Evolutionary conservation across 129 eudicot genomes (phyloP).

Genomic region (Flaveria linearis): DNA sequence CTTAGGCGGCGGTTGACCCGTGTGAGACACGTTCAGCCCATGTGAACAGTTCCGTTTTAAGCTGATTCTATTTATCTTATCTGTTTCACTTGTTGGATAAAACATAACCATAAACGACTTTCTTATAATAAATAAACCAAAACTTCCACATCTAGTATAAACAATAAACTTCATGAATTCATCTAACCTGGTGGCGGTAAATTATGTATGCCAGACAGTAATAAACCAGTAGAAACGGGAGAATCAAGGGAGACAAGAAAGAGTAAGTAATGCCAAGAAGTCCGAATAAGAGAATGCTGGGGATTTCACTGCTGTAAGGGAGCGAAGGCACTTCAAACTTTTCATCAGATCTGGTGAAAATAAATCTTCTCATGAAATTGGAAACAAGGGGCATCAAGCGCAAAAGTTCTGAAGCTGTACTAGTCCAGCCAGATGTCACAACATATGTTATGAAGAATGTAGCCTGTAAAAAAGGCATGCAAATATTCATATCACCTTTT

Average conservation of each 20-base stretch:
- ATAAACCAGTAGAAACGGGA: constrained; percentile 85
- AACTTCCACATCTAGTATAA: constrained; percentile 11
- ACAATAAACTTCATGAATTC: constrained; percentile 13
- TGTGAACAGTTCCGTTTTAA: background rate
- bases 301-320: constrained; percentile 74
- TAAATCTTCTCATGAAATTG: constrained; percentile 39
- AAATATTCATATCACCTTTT: constrained; percentile 18
- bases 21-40: background rate
- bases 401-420: constrained; percentile 69
- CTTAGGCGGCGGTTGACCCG: background rate
- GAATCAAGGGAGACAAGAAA: constrained; percentile 78
- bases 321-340: constrained; percentile 66
- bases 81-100: background rate
- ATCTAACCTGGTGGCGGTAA: constrained; percentile 85
- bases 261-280: constrained; percentile 94
- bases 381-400: constrained; percentile 46
- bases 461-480: constrained; percentile 50
- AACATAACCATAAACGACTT: background rate
- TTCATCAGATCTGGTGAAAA: constrained; percentile 46
- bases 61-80: background rate
- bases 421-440: constrained; percentile 93
- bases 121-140: background rate
- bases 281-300: constrained; percentile 72
- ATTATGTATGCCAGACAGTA: constrained; percentile 77
- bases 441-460: constrained; percentile 86